Evolutionary conservation across 2,329 filamentous ascomycete genomes (phyloP), one percentile per base, ranked within the genome.

Genomic region (Stagonosporopsis cucurbitacearum): DNA sequence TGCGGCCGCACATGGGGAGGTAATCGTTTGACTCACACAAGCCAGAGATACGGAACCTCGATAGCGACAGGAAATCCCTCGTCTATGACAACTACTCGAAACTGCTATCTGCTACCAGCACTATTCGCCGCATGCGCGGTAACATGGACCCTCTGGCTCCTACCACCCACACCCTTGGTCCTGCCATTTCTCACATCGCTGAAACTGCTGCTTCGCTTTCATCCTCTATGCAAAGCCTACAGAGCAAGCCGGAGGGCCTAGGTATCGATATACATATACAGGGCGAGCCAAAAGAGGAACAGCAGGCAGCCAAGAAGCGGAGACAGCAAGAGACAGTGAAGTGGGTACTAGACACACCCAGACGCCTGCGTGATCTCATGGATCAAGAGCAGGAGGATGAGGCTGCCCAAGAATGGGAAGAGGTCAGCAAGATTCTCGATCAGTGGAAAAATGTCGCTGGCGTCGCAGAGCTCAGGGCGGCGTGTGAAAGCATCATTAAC

Each of bases 1-100:
- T 25, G 39, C 1, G 7, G 13, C 17, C 25, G 19, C 15, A 12
- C 37, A n/a, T n/a, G 9, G 17, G 17, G 4, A 36, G 20, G 4
- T 15, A 12, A 4, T 6, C 19, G 19, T 7, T 22, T 20, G 19
- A 36, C 59, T 64, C 13, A 63, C 17, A 13, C 1, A 23, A 4
- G 6, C 11, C 26, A 63, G 94, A 98, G 78, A 94, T 96, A 43
- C 81, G 92, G 33, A 93, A 91, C 2, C 82, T 99, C 17, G 95
- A 98, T 70, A 94, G 94, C 22, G 95, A 99, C 82, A 90, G 95
- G 76, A 99, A 99, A 78, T 93, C 94, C 1, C 79, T 99, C 59
- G 95, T 99, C 4, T 99, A 99, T 75, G 94, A 99, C 75, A 99
- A 99, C 73, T 99, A 98, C 76, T 95, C 90, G 65, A 98, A 98